These are phyloP conservation scores for Carex scoparia DNA, from an alignment of 176 grass and related monocot genomes.

Conservation along the genomic window DNA sequence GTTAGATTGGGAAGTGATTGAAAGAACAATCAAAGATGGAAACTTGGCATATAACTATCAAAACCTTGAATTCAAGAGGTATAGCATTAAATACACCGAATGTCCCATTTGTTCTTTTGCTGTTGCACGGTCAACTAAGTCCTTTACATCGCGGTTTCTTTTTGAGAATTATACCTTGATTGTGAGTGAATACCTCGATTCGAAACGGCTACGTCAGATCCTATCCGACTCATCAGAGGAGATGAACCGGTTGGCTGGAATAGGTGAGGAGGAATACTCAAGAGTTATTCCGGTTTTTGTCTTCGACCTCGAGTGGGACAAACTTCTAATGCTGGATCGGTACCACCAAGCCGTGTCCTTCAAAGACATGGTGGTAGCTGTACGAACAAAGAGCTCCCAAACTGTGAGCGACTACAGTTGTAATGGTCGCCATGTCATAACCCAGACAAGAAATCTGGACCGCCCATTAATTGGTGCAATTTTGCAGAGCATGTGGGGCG, in stretches of 20 bases:
- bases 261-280: constrained; percentile 46
- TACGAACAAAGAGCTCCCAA: constrained; percentile 82
- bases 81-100: constrained; percentile 51
- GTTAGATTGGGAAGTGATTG: constrained; percentile 58
- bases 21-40: constrained; percentile 58
- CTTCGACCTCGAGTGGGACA: constrained; percentile 91
- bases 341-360: constrained; percentile 88
- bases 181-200: constrained; percentile 87
- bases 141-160: constrained; percentile 75
- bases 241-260: constrained; percentile 42
- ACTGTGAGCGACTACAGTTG: constrained; percentile 91
- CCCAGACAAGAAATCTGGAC: constrained; percentile 66
- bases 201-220: constrained; percentile 81
- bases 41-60: constrained; percentile 55
- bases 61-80: constrained; percentile 47
- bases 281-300: constrained; percentile 79
- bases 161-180: constrained; percentile 96
- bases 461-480: constrained; percentile 70
- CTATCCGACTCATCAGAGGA: constrained; percentile 69
- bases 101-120: constrained; percentile 76
- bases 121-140: constrained; percentile 55
- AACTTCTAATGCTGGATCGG: constrained; percentile 60
- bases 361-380: constrained; percentile 79
- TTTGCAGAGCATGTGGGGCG: constrained; percentile 92
- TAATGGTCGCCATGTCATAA: constrained; percentile 83